Evolutionary conservation across 371 early-diverging fungal genomes (phyloP), one percentile per base, ranked within the genome.

Genomic region (Blyttiomyces sp.): DNA sequence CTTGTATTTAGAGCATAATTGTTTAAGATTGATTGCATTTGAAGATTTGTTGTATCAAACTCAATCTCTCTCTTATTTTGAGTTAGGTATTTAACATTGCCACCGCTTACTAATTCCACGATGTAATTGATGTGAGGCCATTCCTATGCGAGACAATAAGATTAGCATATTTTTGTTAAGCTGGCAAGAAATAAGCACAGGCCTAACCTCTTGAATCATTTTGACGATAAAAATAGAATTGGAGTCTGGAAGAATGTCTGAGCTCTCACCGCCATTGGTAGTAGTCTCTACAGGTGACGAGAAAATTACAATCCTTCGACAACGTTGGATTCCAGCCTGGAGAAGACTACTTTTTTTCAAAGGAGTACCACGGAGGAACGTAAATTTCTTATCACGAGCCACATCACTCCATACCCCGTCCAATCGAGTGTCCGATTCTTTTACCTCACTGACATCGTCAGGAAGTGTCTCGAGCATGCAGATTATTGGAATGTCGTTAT

Each of bases 141-240:
- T 64, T 79, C 74, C 74, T 75, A 28, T 43, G 2, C 24, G 34
- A 7, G 43, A 35, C 6, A 30, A 44, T 30, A 33, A 35, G 27
- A 16, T n/a, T 19, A 54, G 9, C 21, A 43, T n/a, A n/a, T 50
- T 9, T 13, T 46, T 9, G 24, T 7, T 9, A 21, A 21, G 43
- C 19, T 24, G 55, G 36, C 32, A 52, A 33, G 43, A 30, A 66
- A 9, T 6, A 43, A 42, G 23, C 17, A 45, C 56, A 54, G 11
- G 28, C n/a, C n/a, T n/a, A 26, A 69, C 73, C 53, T 70, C 62
- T 54, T 74, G 70, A 31, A 77, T 59, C 69, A 77, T 66, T 49
- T 77, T 71, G 33, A 74, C 61, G 13, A 74, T 70, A 53, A 77
- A 77, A 16, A 77, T 67, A 2, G 75, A 59, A 33, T 71, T 69